Base-by-base conservation (phyloP, 371 early-diverging fungal genomes). In the Choanephora cucurbitarum region DNA sequence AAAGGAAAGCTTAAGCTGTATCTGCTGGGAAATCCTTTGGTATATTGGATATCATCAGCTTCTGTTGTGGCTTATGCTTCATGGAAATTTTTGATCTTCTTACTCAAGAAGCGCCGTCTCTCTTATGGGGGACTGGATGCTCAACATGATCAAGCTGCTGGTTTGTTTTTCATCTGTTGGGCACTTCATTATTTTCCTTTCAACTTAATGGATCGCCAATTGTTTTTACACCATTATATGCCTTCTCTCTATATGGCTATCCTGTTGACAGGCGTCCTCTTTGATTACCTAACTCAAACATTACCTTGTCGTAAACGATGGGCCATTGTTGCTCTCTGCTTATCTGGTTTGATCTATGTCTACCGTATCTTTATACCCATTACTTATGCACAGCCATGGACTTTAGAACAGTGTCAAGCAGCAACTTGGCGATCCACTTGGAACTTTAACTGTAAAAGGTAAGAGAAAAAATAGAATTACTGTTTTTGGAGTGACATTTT, bases 151-250 rank as follows among this genome's bases (percentile, higher is more conserved):
- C 15, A 37, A 19, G 73, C 83, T 1, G 83, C 84, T 44, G 93
- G 95, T 31, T 92, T 96, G 69, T 81, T 92, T 51, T 79, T 84
- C 28, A 57, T 90, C 33, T 93, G 86, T 18, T 99, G 97, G 97
- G 56, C 82, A 13, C 67, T 93, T 33, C 99, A 99, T 75, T 98
- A 90, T 74, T 51, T 96, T 1, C 99, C 99, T 10, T 99, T 98
- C 77, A 95, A 95, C 77, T 64, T 97, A 43, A 92, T 96, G 92
- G 86, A 85, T 5, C 91, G 99, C 17, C 92, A 93, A 70, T 79
- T 98, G 13, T 99, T 99, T 70, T 75, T 98, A 39, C 99, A 99
- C 75, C 99, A 99, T 72, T 99, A 99, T 70, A 81, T 98, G 32
- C 98, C 99, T 7, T 89, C 94, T 2, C 82, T 96, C 15, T 92